A percentile compares a stretch with the other conserved stretches of the same genome.
These are phyloP conservation scores for Fusarium torreyae DNA, from an alignment of 2,329 filamentous ascomycete species.

Conservation along the genomic window DNA sequence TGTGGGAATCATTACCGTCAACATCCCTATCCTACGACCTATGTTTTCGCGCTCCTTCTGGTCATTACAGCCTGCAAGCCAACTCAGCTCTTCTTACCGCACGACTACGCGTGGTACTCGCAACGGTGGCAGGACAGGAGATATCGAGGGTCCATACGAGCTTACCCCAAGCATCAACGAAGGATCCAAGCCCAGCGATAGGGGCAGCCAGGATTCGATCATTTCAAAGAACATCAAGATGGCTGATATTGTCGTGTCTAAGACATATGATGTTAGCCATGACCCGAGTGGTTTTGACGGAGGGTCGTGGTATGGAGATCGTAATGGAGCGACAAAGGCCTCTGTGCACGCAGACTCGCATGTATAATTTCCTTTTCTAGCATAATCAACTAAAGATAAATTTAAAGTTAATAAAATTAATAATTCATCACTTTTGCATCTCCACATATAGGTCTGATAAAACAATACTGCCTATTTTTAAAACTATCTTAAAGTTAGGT, in stretches of 20 bases:
- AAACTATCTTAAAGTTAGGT: too few relatives aligned
- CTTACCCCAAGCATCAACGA: slow-evolving; percentile 31
- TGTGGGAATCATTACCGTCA: slow-evolving; percentile 58
- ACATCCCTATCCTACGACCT: slow-evolving; percentile 41
- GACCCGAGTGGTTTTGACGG: not conserved
- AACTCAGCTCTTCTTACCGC: slow-evolving; percentile 11
- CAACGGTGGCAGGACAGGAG: slow-evolving; percentile 16
- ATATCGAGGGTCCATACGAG: slow-evolving; percentile 31
- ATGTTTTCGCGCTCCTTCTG: slow-evolving; percentile 37
- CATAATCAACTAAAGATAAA: too few relatives aligned
- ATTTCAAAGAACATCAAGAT: slow-evolving; percentile 2
- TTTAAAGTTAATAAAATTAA: too few relatives aligned
- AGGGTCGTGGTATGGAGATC: slow-evolving; percentile 22
- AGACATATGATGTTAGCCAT: slow-evolving; percentile 31
- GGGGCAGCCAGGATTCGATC: slow-evolving; percentile 40
- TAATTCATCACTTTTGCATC: too few relatives aligned
- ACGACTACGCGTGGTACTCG: slow-evolving; percentile 6
- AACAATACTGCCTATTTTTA: too few relatives aligned
- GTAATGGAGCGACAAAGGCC: slow-evolving; percentile 18
- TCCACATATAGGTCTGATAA: too few relatives aligned
- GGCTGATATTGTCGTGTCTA: slow-evolving; percentile 30
- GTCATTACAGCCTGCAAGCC: not conserved
- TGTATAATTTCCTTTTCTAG: not conserved
- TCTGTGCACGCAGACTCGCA: slow-evolving; percentile 22
- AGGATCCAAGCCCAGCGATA: not conserved